Evolutionary conservation across 495 filamentous ascomycete genomes (phyloP), one percentile per base, ranked within the genome.

Genomic region (Neurospora sp.): DNA sequence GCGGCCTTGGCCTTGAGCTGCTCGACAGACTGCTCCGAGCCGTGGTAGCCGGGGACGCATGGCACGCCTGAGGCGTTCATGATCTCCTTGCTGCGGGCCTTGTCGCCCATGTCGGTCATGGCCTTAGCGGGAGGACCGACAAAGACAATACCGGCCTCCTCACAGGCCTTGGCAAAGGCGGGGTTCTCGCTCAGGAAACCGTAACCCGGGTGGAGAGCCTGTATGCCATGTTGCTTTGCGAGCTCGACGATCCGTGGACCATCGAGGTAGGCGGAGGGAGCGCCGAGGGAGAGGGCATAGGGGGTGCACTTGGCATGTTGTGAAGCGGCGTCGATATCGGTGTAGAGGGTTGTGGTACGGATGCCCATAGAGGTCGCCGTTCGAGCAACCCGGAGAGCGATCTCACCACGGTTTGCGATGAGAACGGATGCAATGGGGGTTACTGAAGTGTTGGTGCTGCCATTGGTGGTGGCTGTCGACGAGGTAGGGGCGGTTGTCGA

Each of bases 71-170:
- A 94, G 23, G 89, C 88, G 10, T 88, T 92, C 96, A 99, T 98
- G 76, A 98, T 98, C 77, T 97, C 92, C 80, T 99, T 99, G 7
- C 82, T 85, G 41, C 88, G 90, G 82, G 92, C 94, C 84, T 99
- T 99, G 80, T 97, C 93, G 48, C 96, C 96, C 96, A 99, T 98
- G 42, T 94, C 92, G 76, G 95, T 93, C 82, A 99, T 99, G 8
- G 96, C 96, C 74, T 90, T 87, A 82, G 91, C 92, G 39, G 96
- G 94, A 14, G 96, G 96, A 0, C 96, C 96, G 78, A 98, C 97
- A 78, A 99, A 99, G 44, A 94, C 90, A 69, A 99, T 84, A 4
- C 96, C 96, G 39, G 94, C 94, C 75, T 97, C 92, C 76, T 90
- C 91, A 78, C 94, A 97, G 83, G 93, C 91, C 74, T 89, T 87